Evolutionary conservation across 495 filamentous ascomycete species (phyloP), one percentile per base, ranked within the genome.

Genomic region (Annulohypoxylon maeteangense): DNA sequence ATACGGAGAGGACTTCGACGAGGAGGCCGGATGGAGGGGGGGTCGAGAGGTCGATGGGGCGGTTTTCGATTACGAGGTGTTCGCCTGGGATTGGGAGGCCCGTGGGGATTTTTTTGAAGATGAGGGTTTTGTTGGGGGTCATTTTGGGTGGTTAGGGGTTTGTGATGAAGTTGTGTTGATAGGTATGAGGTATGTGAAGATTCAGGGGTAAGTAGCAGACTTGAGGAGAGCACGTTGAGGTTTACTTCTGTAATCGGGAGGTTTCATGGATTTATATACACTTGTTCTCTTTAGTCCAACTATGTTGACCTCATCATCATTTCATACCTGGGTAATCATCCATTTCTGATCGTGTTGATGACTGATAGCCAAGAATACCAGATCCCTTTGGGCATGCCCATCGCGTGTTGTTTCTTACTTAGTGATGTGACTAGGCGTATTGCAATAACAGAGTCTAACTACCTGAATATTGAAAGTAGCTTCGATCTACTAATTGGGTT

Each of bases 111-210:
- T 82, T 70, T 74, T 88, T 90, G 84, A 91, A 94, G 79, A 92
- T 83, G 60, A 94, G 77, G 50, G 79, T 86, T 83, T 92, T 93
- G 85, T 93, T 94, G 65, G 87, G 81, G 34, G 82, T 78, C 81
- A 84, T 84, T 65, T 34, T 75, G 23, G 62, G 27, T 32, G 7
- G 6, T 51, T 18, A 16, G n/a, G n/a, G n/a, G n/a, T n/a, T n/a
- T n/a, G n/a, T n/a, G n/a, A n/a, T n/a, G n/a, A n/a, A n/a, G n/a
- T n/a, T n/a, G n/a, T n/a, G n/a, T n/a, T n/a, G n/a, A n/a, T n/a
- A n/a, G n/a, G n/a, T n/a, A n/a, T n/a, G n/a, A n/a, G n/a, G n/a
- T n/a, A n/a, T n/a, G n/a, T n/a, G n/a, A n/a, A n/a, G n/a, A n/a
- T n/a, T n/a, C n/a, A n/a, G n/a, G n/a, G n/a, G n/a, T n/a, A n/a